phyloP scores from a whole-genome alignment of 1,284 basidiomycete species.

The Quambalaria eucalypti region DNA sequence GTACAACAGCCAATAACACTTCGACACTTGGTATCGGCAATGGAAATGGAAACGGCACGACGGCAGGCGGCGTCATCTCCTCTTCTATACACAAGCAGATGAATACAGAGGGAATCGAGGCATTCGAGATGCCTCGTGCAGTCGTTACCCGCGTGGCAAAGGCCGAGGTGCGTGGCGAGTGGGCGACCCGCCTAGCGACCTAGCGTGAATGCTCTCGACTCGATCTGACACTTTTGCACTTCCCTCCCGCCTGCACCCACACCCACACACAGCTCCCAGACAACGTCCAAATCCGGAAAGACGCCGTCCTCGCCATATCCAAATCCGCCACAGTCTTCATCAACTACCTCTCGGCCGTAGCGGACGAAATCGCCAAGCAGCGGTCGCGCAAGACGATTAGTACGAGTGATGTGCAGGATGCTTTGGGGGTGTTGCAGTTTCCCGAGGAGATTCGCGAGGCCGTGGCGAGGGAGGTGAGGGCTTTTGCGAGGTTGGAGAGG shows the following conservation, averaged over 20 bases:
- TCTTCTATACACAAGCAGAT: background rate
- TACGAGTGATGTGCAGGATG: background rate
- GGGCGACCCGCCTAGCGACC: background rate
- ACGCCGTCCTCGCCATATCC: background rate
- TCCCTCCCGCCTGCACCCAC: background rate
- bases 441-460: background rate
- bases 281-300: background rate
- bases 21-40: no score
- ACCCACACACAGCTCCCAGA: background rate
- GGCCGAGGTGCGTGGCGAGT: background rate
- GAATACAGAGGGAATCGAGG: background rate
- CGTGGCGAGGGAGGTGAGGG: background rate
- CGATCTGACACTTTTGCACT: background rate
- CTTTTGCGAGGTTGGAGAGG: background rate
- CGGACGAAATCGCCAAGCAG: conserved; percentile 1
- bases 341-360: background rate
- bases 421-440: background rate
- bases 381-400: background rate
- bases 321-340: conserved; percentile 1
- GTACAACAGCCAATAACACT: no score
- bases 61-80: background rate
- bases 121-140: background rate
- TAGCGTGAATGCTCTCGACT: background rate
- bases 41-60: no score
- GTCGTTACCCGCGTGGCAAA: background rate